These are phyloP conservation scores for Barnettozyma californica DNA, from an alignment of 805 yeast genomes.

Conservation along the genomic window DNA sequence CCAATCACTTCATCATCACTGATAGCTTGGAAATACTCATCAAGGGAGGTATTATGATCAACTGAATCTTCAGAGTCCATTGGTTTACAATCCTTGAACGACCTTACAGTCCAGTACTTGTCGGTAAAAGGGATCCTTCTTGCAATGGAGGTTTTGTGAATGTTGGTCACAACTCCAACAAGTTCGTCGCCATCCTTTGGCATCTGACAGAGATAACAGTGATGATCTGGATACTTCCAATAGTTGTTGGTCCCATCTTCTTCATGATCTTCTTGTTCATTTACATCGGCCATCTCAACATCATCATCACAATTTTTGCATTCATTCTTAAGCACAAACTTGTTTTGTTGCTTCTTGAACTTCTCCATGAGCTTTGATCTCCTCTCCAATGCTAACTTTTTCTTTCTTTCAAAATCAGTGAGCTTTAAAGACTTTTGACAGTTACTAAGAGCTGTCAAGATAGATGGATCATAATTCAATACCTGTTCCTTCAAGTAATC, in stretches of 20 bases:
- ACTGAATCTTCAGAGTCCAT: slow-evolving; percentile 14
- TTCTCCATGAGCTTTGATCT: slow-evolving; percentile 70
- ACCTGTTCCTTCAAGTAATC: slow-evolving; percentile 32
- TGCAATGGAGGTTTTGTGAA: slow-evolving; percentile 53
- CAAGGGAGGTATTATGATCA: slow-evolving; percentile 31
- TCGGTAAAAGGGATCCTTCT: slow-evolving; percentile 60
- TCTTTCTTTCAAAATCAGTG: slow-evolving; percentile 51
- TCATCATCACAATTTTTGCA: slow-evolving; percentile 25
- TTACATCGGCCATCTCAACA: slow-evolving; percentile 35
- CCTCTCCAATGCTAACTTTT: slow-evolving; percentile 62
- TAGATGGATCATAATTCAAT: slow-evolving; percentile 27
- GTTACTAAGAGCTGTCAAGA: slow-evolving; percentile 6
- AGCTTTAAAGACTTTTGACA: slow-evolving; percentile 3
- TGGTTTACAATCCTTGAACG: slow-evolving; percentile 42
- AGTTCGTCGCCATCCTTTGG: slow-evolving; percentile 59
- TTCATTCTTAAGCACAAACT: slow-evolving; percentile 56
- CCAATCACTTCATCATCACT: slow-evolving; percentile 48
- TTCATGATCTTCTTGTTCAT: slow-evolving; percentile 17
- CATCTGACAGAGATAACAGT: slow-evolving; percentile 80
- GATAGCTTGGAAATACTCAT: slow-evolving; percentile 30
- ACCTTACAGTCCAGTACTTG: slow-evolving; percentile 58
- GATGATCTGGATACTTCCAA: slow-evolving; percentile 70
- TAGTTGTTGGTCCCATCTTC: neutral
- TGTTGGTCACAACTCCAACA: slow-evolving; percentile 68
- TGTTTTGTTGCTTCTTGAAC: slow-evolving; percentile 72